phyloP scores from a whole-genome alignment of 2,329 filamentous ascomycete species.

The Talaromyces sp. region DNA sequence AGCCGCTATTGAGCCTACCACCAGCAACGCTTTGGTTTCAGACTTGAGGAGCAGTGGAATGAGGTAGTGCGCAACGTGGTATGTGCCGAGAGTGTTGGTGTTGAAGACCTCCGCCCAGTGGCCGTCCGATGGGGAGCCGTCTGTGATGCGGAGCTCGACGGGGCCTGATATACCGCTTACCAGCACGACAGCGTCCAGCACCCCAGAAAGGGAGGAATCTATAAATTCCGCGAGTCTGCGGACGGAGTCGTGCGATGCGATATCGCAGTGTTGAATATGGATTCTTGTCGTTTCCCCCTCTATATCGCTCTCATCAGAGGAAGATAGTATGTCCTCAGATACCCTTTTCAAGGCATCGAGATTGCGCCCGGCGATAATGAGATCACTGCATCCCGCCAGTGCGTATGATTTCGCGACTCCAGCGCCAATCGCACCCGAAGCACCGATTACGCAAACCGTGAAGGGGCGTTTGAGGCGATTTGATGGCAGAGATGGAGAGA shows the following conservation, averaged over 20 bases:
- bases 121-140: conserved; percentile 30
- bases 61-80: conserved; percentile 34
- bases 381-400: conserved; percentile 27
- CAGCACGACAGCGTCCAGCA: conserved; percentile 21
- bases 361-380: conserved; percentile 31
- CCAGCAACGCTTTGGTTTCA: conserved; percentile 29
- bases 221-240: conserved; percentile 19
- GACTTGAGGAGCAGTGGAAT: conserved; percentile 28
- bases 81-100: conserved; percentile 37
- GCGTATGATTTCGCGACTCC: conserved; percentile 32
- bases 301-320: not conserved
- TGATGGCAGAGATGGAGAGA: conserved; percentile 11
- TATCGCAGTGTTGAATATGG: conserved; percentile 29
- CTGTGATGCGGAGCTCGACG: conserved; percentile 30
- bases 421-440: conserved; percentile 34
- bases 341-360: conserved; percentile 26
- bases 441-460: conserved; percentile 32
- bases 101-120: conserved; percentile 29
- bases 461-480: conserved; percentile 24
- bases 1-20: conserved; percentile 27
- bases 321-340: conserved; percentile 1
- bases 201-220: not conserved
- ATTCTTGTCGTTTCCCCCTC: conserved; percentile 17
- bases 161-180: conserved; percentile 28
- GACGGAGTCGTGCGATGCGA: conserved; percentile 28